Evolutionary conservation across 1,139 yeast genomes (phyloP).

Genomic region (Magnusiomyces starmeri): DNA sequence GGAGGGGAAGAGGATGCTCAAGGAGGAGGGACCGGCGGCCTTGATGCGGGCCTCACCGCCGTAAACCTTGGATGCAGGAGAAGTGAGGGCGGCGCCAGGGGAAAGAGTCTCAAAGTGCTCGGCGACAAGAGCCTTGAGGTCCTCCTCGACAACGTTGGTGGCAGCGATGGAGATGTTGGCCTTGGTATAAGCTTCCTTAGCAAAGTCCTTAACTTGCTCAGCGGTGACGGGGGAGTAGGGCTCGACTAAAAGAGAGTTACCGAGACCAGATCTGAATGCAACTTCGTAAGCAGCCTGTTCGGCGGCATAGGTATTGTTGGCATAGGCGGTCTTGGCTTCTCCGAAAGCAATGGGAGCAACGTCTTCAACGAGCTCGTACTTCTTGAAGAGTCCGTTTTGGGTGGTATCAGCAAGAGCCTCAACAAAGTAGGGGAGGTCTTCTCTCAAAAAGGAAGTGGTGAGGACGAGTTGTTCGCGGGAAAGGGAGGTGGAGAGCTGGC

Average conservation of each 20-base stretch:
- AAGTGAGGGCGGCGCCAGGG: constrained; percentile 44
- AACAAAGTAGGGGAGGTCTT: constrained; percentile 86
- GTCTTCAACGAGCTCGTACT: constrained; percentile 71
- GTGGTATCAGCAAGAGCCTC: constrained; percentile 77
- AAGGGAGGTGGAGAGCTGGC: constrained; percentile 58
- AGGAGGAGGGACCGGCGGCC: constrained; percentile 57
- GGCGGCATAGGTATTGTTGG: constrained; percentile 53
- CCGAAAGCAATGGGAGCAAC: constrained; percentile 68
- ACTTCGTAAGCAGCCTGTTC: constrained; percentile 73
- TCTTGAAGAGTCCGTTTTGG: constrained; percentile 61
- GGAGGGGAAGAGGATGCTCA: constrained; percentile 78
- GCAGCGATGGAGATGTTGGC: constrained; percentile 67
- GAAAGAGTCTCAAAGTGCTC: constrained; percentile 62
- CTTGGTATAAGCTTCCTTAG: constrained; percentile 60
- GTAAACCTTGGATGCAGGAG: constrained; percentile 42
- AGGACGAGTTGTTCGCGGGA: constrained; percentile 81
- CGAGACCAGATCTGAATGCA: constrained; percentile 84
- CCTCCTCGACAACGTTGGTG: constrained; percentile 66
- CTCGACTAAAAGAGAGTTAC: constrained; percentile 73
- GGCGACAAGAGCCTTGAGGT: constrained; percentile 58
- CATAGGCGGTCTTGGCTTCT: constrained; percentile 43
- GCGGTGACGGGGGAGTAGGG: constrained; percentile 50
- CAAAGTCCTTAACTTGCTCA: constrained; percentile 62
- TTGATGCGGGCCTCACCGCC: constrained; percentile 75
- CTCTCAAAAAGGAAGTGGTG: constrained; percentile 74